Evolutionary conservation across 2,329 filamentous ascomycete genomes (phyloP), one percentile per base, ranked within the genome.

Genomic region (Macrophomina pseudophaseolina): DNA sequence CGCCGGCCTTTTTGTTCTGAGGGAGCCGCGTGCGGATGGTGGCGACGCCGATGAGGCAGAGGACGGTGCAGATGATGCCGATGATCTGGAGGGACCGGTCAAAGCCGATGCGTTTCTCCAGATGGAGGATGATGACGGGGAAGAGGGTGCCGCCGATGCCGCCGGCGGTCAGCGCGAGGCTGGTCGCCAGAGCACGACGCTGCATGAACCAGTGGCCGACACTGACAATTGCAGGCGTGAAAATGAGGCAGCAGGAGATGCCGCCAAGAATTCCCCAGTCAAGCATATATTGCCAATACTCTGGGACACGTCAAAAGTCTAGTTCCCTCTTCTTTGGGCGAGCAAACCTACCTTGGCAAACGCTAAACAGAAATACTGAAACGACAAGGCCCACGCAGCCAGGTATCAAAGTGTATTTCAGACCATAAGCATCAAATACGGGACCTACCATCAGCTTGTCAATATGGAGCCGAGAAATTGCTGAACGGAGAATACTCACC

Each of bases 251-350:
- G 1, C 75, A 76, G 0, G 78, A 73, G 1, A 79, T 68, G 0
- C 80, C 81, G 8, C 76, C 78, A 0, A 82, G 69, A 2, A 83
- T 68, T 4, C 76, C 77, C 65, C 76, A 78, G 33, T 75, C 75
- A 0, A 82, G 71, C 9, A 82, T 70, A 69, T 82, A 76, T 38
- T 82, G 81, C 72, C 78, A 83, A 68, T 78, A 82, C 33, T 74
- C 73, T 65, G 68, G 38, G 14, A 58, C 28, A 56, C 16, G 64
- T 67, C n/a, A 66, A 64, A 23, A 38, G 35, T 42, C 18, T 44
- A 16, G 38, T 35, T 53, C 8, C 14, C 5, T 28, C 32, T 14
- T 9, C 9, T 18, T 28, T n/a, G 12, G 12, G 6, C 12, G 35
- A 23, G 9, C 5, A 16, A 14, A 48, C 67, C n/a, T 51, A 69